These are phyloP conservation scores for Boletus rubescentipes DNA, from an alignment of 768 basidiomycete species.

Conservation along the genomic window DNA sequence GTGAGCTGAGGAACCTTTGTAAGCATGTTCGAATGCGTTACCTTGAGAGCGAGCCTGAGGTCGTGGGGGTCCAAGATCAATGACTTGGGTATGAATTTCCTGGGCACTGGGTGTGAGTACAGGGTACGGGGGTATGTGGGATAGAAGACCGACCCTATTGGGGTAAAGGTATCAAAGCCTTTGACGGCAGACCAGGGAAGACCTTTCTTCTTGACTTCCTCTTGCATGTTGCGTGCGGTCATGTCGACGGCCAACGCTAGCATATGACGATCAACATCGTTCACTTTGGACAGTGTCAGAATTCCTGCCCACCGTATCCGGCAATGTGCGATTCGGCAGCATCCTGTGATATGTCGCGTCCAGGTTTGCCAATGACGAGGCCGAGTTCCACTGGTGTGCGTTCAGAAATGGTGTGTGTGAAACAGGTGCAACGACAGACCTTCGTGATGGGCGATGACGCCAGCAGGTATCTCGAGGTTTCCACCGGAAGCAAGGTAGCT, in stretches of 20 bases:
- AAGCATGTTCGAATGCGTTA: slow-evolving; percentile 21
- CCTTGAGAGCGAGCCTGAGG: slow-evolving; percentile 76
- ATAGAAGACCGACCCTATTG: slow-evolving; percentile 62
- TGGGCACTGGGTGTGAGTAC: slow-evolving; percentile 28
- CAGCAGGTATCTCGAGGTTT: slow-evolving; percentile 80
- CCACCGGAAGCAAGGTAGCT: slow-evolving; percentile 81
- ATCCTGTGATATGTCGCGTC: slow-evolving; percentile 74
- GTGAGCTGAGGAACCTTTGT: not conserved
- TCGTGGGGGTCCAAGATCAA: slow-evolving; percentile 69
- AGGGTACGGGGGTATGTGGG: not conserved
- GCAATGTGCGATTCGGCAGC: slow-evolving; percentile 79
- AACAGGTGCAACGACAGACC: slow-evolving; percentile 41
- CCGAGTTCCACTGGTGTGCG: slow-evolving; percentile 80
- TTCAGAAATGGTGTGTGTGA: not conserved
- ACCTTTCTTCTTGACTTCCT: slow-evolving; percentile 86
- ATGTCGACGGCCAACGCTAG: slow-evolving; percentile 92
- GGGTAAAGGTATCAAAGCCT: slow-evolving; percentile 96
- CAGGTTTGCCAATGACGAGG: slow-evolving; percentile 88
- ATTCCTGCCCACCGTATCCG: slow-evolving; percentile 71
- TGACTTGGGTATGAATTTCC: slow-evolving; percentile 79
- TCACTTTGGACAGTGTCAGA: not conserved
- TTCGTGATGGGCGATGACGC: slow-evolving; percentile 88
- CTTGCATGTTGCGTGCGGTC: slow-evolving; percentile 95
- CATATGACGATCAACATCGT: not conserved
- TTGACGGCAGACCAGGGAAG: slow-evolving; percentile 98